Conservation (phyloP, 331 rosid genomes). For the Malus hybrid region DNA sequence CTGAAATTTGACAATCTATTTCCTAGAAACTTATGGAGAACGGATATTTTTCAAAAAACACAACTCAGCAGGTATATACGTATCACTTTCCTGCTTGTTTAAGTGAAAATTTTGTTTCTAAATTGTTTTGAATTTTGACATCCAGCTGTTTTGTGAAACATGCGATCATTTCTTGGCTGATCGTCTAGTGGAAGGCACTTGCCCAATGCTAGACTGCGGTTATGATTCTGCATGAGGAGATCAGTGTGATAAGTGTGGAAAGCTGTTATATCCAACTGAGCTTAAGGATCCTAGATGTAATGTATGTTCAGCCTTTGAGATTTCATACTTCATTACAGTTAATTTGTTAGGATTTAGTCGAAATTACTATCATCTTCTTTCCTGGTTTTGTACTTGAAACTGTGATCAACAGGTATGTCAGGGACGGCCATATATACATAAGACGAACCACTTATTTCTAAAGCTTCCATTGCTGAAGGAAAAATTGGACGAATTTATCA, state of each 20-base stretch:
- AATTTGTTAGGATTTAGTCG: neutral
- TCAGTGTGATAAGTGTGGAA: constrained; percentile 26
- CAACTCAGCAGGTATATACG: constrained; percentile 10
- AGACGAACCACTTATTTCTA: constrained; percentile 15
- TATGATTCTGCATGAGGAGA: constrained; percentile 21
- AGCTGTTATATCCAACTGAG: constrained; percentile 21
- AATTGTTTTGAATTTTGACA: neutral
- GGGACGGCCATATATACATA: constrained; percentile 8
- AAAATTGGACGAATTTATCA: constrained; percentile 21
- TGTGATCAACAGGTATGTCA: constrained; percentile 12
- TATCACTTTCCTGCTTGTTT: neutral
- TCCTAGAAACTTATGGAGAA: constrained; percentile 18
- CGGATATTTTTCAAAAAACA: constrained; percentile 13
- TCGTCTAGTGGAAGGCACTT: constrained; percentile 22
- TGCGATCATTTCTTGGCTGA: constrained; percentile 24
- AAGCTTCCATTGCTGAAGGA: constrained; percentile 25
- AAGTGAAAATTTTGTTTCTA: neutral
- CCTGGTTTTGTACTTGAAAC: neutral
- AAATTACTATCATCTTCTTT: neutral
- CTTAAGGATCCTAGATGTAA: constrained; percentile 18
- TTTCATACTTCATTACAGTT: neutral
- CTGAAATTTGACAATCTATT: constrained; percentile 19
- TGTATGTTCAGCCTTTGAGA: neutral
- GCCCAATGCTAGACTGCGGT: constrained; percentile 5
- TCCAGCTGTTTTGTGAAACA: constrained; percentile 21